Evolutionary conservation across 164 flowering plant genomes (phyloP).

Genomic region (Nymphaea thermarum): DNA sequence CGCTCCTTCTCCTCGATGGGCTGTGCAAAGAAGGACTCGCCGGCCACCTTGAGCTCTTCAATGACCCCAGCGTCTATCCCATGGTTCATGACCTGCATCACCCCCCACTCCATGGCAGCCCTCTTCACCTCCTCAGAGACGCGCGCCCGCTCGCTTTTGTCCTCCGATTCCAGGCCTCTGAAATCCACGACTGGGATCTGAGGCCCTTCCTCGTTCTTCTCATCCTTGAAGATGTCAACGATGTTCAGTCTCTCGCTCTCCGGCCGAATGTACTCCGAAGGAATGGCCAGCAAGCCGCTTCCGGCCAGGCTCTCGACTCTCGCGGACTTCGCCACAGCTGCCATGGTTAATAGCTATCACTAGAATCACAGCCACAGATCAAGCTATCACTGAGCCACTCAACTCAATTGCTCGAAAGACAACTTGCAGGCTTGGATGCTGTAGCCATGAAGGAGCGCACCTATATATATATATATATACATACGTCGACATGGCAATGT

Average conservation of each 20-base stretch:
- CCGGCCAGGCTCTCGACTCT: constrained; percentile 70
- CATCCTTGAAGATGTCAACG: constrained; percentile 55
- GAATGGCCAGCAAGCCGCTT: constrained; percentile 57
- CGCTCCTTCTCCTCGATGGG: constrained; percentile 80
- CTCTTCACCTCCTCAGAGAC: constrained; percentile 39
- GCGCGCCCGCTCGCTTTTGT: constrained; percentile 23
- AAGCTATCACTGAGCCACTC: too few relatives aligned
- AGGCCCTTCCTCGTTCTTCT: constrained; percentile 41
- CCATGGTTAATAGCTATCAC: background rate
- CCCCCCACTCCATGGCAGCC: constrained; percentile 78
- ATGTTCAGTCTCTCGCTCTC: constrained; percentile 56
- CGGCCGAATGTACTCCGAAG: constrained; percentile 63
- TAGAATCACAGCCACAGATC: too few relatives aligned
- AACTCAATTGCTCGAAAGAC: too few relatives aligned
- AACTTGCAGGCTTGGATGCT: too few relatives aligned
- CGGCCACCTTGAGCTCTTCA: constrained; percentile 46
- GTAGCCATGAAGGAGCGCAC: too few relatives aligned
- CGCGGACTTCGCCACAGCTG: constrained; percentile 5
- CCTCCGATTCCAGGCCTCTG: constrained; percentile 32
- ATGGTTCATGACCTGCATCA: constrained; percentile 65
- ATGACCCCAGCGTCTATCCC: constrained; percentile 53
- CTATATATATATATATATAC: too few relatives aligned
- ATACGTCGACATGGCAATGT: too few relatives aligned
- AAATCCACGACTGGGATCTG: constrained; percentile 69
- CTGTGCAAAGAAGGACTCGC: constrained; percentile 51